Evolutionary conservation across 1,284 basidiomycete genomes (phyloP).

Genomic region (Irpex sp.): DNA sequence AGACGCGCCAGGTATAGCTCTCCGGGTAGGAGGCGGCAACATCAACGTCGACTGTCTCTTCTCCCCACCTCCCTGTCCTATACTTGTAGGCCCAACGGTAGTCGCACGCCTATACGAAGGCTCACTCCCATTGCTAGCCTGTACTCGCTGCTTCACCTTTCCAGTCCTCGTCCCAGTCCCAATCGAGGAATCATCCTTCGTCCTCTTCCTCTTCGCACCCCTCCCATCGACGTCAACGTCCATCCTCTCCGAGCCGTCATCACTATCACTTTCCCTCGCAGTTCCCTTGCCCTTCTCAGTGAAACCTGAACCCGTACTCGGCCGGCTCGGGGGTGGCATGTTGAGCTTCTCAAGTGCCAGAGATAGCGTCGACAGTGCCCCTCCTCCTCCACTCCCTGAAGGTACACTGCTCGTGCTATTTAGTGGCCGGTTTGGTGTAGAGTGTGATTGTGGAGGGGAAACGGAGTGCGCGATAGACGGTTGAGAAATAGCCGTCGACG

Average conservation of each 20-base stretch:
- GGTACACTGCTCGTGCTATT: constrained; percentile 7
- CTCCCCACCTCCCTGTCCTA: background rate
- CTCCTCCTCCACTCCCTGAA: background rate
- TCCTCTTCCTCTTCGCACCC: background rate
- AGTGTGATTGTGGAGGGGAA: background rate
- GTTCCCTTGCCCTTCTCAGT: constrained; percentile 13
- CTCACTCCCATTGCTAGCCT: background rate
- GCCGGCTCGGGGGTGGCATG: constrained; percentile 49
- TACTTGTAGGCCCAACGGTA: constrained; percentile 14
- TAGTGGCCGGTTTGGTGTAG: background rate
- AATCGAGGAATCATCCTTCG: background rate
- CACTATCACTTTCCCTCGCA: constrained; percentile 15
- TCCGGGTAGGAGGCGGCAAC: constrained; percentile 20
- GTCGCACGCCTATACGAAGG: background rate
- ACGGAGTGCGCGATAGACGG: constrained; percentile 7
- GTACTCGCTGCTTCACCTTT: background rate
- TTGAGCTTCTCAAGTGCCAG: constrained; percentile 61
- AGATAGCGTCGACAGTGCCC: constrained; percentile 42
- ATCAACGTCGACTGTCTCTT: constrained; percentile 20
- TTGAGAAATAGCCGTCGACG: background rate
- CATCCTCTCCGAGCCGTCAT: constrained; percentile 6
- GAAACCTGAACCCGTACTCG: constrained; percentile 17
- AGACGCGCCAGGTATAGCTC: background rate
- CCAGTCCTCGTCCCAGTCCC: background rate
- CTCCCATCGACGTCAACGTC: background rate